phyloP scores from a whole-genome alignment of 2,329 filamentous ascomycete genomes.

The Aspergillus pseudoterreus region DNA sequence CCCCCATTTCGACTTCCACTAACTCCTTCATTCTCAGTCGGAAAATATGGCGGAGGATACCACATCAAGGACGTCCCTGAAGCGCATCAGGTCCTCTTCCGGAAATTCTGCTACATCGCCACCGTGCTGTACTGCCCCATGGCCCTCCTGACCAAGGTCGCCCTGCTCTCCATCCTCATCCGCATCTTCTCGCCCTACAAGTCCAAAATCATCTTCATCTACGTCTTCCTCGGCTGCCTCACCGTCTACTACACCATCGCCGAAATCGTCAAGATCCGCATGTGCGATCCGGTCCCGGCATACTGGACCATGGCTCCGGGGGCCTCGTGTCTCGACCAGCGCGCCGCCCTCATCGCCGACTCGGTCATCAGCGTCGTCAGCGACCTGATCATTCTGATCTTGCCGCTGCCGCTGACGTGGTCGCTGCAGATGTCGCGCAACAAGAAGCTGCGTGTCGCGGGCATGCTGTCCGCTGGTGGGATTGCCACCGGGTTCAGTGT shows the following conservation, averaged over 20 bases:
- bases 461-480: constrained; percentile 36
- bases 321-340: constrained; percentile 35
- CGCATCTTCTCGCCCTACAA: constrained; percentile 37
- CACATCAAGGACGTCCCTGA: constrained; percentile 24
- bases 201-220: constrained; percentile 31
- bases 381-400: constrained; percentile 34
- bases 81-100: constrained; percentile 19
- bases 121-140: constrained; percentile 41
- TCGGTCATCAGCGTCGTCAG: constrained; percentile 37
- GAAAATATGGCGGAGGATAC: constrained; percentile 34
- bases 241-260: constrained; percentile 34
- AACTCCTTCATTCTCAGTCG: constrained; percentile 18
- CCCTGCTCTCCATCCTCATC: constrained; percentile 36
- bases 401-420: constrained; percentile 37
- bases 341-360: constrained; percentile 35
- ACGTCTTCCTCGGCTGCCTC: constrained; percentile 31
- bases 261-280: constrained; percentile 35
- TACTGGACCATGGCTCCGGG: constrained; percentile 29
- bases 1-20: background rate
- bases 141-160: constrained; percentile 36
- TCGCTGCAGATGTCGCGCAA: constrained; percentile 36
- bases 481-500: constrained; percentile 37
- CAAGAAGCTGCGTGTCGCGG: constrained; percentile 36
- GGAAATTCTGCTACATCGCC: constrained; percentile 35
- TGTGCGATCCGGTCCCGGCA: constrained; percentile 33